Evolutionary conservation across 805 yeast species (phyloP).

Genomic region (Grigorovia humatica): DNA sequence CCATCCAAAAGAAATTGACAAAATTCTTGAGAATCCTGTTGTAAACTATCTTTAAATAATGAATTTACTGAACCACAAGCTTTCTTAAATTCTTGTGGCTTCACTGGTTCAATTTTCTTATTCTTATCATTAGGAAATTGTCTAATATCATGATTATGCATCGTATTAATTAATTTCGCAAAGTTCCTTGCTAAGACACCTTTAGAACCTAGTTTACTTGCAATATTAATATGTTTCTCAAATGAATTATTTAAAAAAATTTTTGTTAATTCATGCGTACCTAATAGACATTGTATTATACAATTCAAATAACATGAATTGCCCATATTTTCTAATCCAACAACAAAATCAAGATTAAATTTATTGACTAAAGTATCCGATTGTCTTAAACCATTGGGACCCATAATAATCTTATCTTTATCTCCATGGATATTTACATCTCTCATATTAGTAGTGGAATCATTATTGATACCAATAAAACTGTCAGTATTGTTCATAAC

Average conservation of each 20-base stretch:
- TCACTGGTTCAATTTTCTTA: slow-evolving; percentile 24
- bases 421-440: not conserved
- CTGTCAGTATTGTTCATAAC: not conserved
- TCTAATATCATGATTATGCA: slow-evolving; percentile 35
- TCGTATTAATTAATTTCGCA: slow-evolving; percentile 47
- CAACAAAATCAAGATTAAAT: slow-evolving; percentile 33
- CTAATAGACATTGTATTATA: slow-evolving; percentile 70
- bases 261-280: slow-evolving; percentile 54
- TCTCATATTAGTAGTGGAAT: not conserved
- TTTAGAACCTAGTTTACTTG: slow-evolving; percentile 67
- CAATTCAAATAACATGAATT: slow-evolving; percentile 94
- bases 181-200: slow-evolving; percentile 70
- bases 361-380: not conserved
- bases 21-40: slow-evolving; percentile 92
- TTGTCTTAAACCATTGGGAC: not conserved
- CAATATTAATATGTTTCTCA: slow-evolving; percentile 56
- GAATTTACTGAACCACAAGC: slow-evolving; percentile 62
- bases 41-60: slow-evolving; percentile 71
- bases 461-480: not conserved
- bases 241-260: slow-evolving; percentile 60
- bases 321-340: slow-evolving; percentile 79
- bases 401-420: not conserved
- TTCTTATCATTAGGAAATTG: not conserved
- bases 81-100: slow-evolving; percentile 59
- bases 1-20: slow-evolving; percentile 82